These are phyloP conservation scores for Trichoderma atroviride DNA, from an alignment of 2,329 filamentous ascomycete genomes.

Conservation along the genomic window DNA sequence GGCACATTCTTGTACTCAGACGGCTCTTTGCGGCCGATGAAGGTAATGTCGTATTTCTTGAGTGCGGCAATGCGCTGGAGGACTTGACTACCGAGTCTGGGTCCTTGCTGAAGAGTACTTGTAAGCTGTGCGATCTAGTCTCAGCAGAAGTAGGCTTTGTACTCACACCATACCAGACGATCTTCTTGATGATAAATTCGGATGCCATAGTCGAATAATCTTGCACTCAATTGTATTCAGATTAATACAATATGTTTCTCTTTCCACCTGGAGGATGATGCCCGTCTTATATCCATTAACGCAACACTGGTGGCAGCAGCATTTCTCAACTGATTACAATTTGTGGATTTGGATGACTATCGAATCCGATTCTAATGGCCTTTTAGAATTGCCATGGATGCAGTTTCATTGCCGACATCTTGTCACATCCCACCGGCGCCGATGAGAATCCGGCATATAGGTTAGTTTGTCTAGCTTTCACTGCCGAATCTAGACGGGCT, in stretches of 20 bases:
- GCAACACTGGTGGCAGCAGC: neutral
- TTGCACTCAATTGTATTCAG: neutral
- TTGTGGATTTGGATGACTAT: neutral
- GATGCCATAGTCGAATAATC: neutral
- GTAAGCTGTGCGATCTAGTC: neutral
- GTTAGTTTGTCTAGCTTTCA: neutral
- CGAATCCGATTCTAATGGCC: too few species aligned
- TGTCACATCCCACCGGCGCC: slow-evolving; percentile 7
- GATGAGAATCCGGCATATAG: neutral
- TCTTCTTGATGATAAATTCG: neutral
- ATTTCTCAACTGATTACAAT: neutral
- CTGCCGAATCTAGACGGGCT: neutral
- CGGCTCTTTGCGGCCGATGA: slow-evolving; percentile 10
- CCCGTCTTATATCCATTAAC: neutral
- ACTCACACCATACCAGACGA: slow-evolving; percentile 21
- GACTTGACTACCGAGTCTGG: neutral
- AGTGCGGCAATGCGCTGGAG: neutral
- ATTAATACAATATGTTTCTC: neutral
- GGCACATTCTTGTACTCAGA: slow-evolving; percentile 5
- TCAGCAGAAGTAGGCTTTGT: neutral
- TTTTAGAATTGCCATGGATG: too few species aligned
- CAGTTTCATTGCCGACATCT: neutral
- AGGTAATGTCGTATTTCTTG: slow-evolving; percentile 1
- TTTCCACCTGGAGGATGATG: neutral
- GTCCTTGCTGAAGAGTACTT: neutral